These are phyloP conservation scores for Brassica balearica DNA, from an alignment of 441 rosid genomes.

Conservation along the genomic window DNA sequence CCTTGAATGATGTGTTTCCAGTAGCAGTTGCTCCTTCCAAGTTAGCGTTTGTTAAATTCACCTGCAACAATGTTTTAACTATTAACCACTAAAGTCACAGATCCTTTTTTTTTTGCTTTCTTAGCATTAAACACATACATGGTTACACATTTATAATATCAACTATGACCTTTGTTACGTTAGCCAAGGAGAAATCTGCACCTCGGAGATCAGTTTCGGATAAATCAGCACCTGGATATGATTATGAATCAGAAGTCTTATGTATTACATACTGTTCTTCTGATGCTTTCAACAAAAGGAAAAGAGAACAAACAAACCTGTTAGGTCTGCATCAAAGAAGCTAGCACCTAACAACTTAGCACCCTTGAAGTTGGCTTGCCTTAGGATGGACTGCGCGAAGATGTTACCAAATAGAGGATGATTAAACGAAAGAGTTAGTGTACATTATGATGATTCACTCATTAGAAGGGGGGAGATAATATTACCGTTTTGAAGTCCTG, in stretches of 20 bases:
- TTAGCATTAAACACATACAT: not conserved
- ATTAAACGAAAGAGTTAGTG: not conserved
- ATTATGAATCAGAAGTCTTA: constrained; percentile 2
- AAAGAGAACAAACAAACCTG: constrained; percentile 54
- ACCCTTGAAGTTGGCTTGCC: constrained; percentile 92
- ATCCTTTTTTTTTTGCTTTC: not conserved
- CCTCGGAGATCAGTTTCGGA: constrained; percentile 89
- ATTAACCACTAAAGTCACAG: constrained; percentile 2
- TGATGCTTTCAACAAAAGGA: not conserved
- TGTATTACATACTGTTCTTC: constrained; percentile 6
- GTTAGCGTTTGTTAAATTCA: constrained; percentile 81
- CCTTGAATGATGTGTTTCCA: constrained; percentile 91
- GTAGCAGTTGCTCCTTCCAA: constrained; percentile 90
- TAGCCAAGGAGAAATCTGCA: constrained; percentile 89
- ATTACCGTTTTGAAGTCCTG: constrained; percentile 94
- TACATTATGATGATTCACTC: constrained; percentile 4
- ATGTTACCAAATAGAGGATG: not conserved
- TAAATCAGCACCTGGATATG: constrained; percentile 80
- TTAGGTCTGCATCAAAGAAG: constrained; percentile 93
- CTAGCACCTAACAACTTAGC: constrained; percentile 93
- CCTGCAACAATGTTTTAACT: constrained; percentile 50
- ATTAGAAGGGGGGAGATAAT: not conserved
- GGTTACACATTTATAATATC: not conserved
- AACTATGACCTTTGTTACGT: constrained; percentile 74
- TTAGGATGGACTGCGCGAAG: constrained; percentile 68